phyloP scores from a whole-genome alignment of 2,329 filamentous ascomycete genomes.

The Truncatella angustata region DNA sequence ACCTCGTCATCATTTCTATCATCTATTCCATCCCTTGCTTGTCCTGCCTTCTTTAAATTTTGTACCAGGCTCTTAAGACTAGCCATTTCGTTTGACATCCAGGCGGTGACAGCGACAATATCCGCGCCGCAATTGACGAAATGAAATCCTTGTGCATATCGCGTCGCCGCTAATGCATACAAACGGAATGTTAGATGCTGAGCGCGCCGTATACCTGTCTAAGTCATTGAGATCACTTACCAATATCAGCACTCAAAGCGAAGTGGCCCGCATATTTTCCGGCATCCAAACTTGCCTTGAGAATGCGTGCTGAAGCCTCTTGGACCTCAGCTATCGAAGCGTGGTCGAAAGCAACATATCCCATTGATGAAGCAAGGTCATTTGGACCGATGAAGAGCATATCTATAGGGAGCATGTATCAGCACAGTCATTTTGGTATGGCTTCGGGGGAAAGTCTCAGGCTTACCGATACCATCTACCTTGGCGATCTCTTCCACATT shows the following conservation, averaged over 20 bases:
- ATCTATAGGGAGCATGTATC: conserved; percentile 11
- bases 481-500: conserved; percentile 17
- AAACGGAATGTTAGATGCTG: neutral
- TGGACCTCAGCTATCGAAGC: conserved; percentile 29
- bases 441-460: neutral
- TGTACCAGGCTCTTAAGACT: conserved; percentile 19
- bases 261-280: conserved; percentile 34
- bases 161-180: conserved; percentile 18
- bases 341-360: conserved; percentile 31
- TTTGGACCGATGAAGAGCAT: conserved; percentile 23
- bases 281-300: conserved; percentile 26
- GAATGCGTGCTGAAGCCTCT: conserved; percentile 22
- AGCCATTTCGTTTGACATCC: conserved; percentile 32
- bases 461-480: conserved; percentile 14
- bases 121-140: conserved; percentile 36
- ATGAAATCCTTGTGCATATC: conserved; percentile 29
- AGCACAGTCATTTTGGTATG: neutral
- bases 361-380: conserved; percentile 25
- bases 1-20: too few species aligned
- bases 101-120: conserved; percentile 33
- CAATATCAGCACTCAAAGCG: conserved; percentile 26
- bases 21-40: neutral
- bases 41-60: neutral
- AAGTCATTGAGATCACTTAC: conserved; percentile 4
- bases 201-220: too few species aligned